Conservation (phyloP, 495 filamentous ascomycete species). For the Penicillium maclennaniae region DNA sequence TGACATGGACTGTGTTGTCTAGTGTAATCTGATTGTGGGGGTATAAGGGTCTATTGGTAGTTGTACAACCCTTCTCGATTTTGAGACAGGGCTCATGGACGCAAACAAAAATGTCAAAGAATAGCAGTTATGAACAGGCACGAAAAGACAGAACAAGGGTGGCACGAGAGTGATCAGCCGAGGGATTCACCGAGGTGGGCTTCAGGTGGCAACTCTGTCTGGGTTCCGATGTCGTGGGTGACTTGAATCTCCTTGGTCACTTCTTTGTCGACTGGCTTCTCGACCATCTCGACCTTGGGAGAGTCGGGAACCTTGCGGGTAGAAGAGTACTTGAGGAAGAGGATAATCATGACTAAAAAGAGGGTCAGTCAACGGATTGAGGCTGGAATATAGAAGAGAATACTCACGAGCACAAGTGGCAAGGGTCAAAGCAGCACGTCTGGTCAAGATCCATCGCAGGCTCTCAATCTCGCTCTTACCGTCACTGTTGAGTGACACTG, state of each 20-base stretch:
- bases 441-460: constrained; percentile 83
- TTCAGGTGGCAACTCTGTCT: constrained; percentile 6
- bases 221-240: constrained; percentile 16
- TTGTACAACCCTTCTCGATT: constrained; percentile 1
- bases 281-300: constrained; percentile 29
- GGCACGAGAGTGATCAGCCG: constrained; percentile 22
- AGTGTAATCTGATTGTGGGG: background rate
- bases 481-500: constrained; percentile 78
- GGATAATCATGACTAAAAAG: constrained; percentile 42
- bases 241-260: constrained; percentile 20
- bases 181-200: constrained; percentile 37
- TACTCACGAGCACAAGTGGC: constrained; percentile 41
- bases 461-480: constrained; percentile 87
- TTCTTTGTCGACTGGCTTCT: constrained; percentile 33
- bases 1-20: background rate
- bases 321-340: constrained; percentile 46
- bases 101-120: background rate
- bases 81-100: background rate
- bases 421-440: constrained; percentile 80
- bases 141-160: background rate
- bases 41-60: constrained; percentile 12
- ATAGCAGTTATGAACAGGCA: background rate
- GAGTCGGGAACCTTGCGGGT: constrained; percentile 29
- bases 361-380: constrained; percentile 18
- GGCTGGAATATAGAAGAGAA: background rate